Percentiles rank a stretch among this genome's conserved stretches.
phyloP scores from a whole-genome alignment of 495 filamentous ascomycete genomes.

The Chlorociboria aeruginascens region DNA sequence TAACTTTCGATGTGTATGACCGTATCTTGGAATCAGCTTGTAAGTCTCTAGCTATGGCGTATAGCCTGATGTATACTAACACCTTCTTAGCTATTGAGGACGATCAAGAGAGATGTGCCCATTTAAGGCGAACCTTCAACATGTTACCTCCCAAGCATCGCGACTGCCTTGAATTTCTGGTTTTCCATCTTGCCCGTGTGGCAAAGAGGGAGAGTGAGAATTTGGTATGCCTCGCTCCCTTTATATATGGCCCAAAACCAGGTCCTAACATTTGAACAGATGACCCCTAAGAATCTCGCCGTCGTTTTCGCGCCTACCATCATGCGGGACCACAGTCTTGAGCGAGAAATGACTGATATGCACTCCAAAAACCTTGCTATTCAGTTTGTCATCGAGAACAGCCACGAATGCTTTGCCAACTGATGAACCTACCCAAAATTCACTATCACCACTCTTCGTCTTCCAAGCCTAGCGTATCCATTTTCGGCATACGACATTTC shows the following conservation, averaged over 20 bases:
- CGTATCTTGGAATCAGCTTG: constrained; percentile 66
- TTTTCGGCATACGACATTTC: too few relatives aligned
- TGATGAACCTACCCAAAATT: background rate
- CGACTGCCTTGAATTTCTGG: constrained; percentile 82
- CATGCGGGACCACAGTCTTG: constrained; percentile 77
- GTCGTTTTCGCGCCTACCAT: constrained; percentile 98
- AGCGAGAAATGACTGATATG: constrained; percentile 93
- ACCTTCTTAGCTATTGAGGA: constrained; percentile 35
- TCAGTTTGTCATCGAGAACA: constrained; percentile 83
- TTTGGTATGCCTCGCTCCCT: constrained; percentile 22
- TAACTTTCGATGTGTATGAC: constrained; percentile 91
- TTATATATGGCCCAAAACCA: background rate
- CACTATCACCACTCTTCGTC: background rate
- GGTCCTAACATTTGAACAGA: constrained; percentile 28
- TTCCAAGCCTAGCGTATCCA: too few relatives aligned
- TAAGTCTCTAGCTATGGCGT: constrained; percentile 24
- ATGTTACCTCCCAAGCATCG: constrained; percentile 71
- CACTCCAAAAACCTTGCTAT: constrained; percentile 81
- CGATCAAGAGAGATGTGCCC: constrained; percentile 48
- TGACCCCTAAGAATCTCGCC: constrained; percentile 89
- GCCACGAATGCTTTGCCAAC: constrained; percentile 56
- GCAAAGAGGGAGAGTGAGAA: constrained; percentile 75
- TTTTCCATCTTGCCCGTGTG: constrained; percentile 89
- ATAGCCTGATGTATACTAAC: constrained; percentile 9
- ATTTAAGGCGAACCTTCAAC: constrained; percentile 57